Evolutionary conservation across 331 rosid genomes (phyloP).

Genomic region (Pyrus hybrid): DNA sequence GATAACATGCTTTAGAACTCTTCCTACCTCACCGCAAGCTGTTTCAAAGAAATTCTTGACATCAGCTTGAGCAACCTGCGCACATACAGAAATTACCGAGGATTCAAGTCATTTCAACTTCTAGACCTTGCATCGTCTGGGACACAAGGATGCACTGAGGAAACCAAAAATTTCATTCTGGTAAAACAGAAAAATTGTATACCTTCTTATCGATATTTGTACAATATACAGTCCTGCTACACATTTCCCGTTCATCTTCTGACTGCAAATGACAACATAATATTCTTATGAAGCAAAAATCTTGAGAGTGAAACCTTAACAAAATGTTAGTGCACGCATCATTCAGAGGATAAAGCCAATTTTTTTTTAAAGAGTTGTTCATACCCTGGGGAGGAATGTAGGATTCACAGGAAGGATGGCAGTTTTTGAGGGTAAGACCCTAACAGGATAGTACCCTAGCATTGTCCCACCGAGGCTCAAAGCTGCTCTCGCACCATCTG

Average conservation of each 20-base stretch:
- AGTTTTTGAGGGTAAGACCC: constrained; percentile 97
- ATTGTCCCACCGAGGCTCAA: constrained; percentile 84
- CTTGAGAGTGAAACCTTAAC: background rate
- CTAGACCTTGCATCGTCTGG: background rate
- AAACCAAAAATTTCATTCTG: background rate
- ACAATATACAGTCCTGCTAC: constrained; percentile 86
- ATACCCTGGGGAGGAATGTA: constrained; percentile 91
- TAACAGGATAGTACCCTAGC: constrained; percentile 89
- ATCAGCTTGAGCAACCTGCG: constrained; percentile 85
- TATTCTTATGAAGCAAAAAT: background rate
- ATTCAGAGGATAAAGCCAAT: background rate
- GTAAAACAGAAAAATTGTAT: background rate
- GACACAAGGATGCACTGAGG: background rate
- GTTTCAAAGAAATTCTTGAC: constrained; percentile 86
- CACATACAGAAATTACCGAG: background rate
- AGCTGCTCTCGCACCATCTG: constrained; percentile 94
- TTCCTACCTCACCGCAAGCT: constrained; percentile 81
- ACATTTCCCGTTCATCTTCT: constrained; percentile 95
- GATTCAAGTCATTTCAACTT: constrained; percentile 2
- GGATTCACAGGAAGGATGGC: constrained; percentile 99
- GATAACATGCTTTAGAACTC: constrained; percentile 1
- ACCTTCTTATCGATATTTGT: constrained; percentile 97
- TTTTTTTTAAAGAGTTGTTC: constrained; percentile 5
- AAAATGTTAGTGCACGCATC: background rate
- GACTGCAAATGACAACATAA: constrained; percentile 47